Percentiles rank a stretch among this genome's conserved stretches.
Evolutionary conservation across 2,329 filamentous ascomycete species (phyloP).

Genomic region (Fusarium torreyae): DNA sequence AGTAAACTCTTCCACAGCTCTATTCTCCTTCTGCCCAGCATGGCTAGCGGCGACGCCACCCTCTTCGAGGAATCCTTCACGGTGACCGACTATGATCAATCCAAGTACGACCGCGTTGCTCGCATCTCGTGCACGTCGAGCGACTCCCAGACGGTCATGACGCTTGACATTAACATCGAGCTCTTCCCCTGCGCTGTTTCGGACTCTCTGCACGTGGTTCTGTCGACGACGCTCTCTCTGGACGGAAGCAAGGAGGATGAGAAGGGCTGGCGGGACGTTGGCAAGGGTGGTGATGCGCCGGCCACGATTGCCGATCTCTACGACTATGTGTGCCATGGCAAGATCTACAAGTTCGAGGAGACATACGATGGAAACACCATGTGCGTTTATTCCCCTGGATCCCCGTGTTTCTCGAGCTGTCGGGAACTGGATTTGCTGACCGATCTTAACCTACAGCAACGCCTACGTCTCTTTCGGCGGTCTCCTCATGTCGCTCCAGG

Average conservation of each 20-base stretch:
- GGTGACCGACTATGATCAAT: conserved; percentile 82
- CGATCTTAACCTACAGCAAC: conserved; percentile 71
- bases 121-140: conserved; percentile 84
- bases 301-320: conserved; percentile 81
- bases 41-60: conserved; percentile 80
- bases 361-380: conserved; percentile 84
- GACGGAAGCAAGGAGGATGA: conserved; percentile 86
- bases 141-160: conserved; percentile 82
- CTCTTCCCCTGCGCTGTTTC: conserved; percentile 83
- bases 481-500: conserved; percentile 89
- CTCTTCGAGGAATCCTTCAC: conserved; percentile 95
- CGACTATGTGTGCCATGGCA: conserved; percentile 90
- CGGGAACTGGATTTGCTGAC: conserved; percentile 28
- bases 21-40: conserved; percentile 19
- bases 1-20: background rate
- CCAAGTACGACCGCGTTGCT: conserved; percentile 96
- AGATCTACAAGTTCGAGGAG: conserved; percentile 91
- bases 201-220: conserved; percentile 83
- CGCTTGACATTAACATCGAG: conserved; percentile 94
- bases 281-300: conserved; percentile 67
- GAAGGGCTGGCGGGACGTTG: conserved; percentile 86
- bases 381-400: conserved; percentile 61
- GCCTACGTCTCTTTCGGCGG: conserved; percentile 96
- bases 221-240: conserved; percentile 88
- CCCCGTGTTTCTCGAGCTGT: background rate